These are phyloP conservation scores for Tricladium varicosporioides DNA, from an alignment of 2,329 filamentous ascomycete species.

Conservation along the genomic window DNA sequence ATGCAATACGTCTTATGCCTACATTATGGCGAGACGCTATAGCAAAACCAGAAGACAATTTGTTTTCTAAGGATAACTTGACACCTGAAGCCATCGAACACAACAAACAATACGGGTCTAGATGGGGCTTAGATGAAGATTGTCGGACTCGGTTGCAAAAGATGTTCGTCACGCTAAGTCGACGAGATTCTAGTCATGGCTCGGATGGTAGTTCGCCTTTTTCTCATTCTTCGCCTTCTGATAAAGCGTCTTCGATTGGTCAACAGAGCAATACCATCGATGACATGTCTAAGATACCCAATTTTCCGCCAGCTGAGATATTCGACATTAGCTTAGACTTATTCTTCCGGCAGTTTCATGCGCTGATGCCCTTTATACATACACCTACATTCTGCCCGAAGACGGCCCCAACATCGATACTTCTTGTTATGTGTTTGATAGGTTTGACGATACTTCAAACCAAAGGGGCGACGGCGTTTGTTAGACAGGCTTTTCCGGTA, in stretches of 20 bases:
- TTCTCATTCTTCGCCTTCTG: slow-evolving; percentile 28
- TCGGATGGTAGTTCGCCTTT: slow-evolving; percentile 21
- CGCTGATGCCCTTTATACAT: slow-evolving; percentile 51
- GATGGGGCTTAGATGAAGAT: slow-evolving; percentile 40
- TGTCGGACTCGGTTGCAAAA: slow-evolving; percentile 40
- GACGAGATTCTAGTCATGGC: slow-evolving; percentile 14
- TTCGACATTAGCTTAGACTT: slow-evolving; percentile 52
- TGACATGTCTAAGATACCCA: slow-evolving; percentile 30
- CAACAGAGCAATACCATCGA: slow-evolving; percentile 29
- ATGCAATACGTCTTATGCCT: slow-evolving; percentile 40
- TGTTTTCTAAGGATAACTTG: slow-evolving; percentile 35
- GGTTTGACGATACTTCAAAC: slow-evolving; percentile 51
- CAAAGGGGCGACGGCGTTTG: slow-evolving; percentile 48
- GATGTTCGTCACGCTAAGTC: slow-evolving; percentile 33
- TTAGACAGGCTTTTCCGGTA: slow-evolving; percentile 28
- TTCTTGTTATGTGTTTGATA: slow-evolving; percentile 52
- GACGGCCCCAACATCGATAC: slow-evolving; percentile 43
- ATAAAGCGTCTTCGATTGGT: slow-evolving; percentile 19
- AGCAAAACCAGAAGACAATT: slow-evolving; percentile 37
- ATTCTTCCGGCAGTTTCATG: slow-evolving; percentile 52
- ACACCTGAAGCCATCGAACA: slow-evolving; percentile 23
- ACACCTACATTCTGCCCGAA: slow-evolving; percentile 51
- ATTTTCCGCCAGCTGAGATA: slow-evolving; percentile 49
- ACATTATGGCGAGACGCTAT: slow-evolving; percentile 41
- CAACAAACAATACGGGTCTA: slow-evolving; percentile 32